A percentile compares a stretch with the other conserved stretches of the same genome.
These are phyloP conservation scores for Coix lacrymajobi DNA, from an alignment of 176 grass and related monocot species.

Conservation along the genomic window DNA sequence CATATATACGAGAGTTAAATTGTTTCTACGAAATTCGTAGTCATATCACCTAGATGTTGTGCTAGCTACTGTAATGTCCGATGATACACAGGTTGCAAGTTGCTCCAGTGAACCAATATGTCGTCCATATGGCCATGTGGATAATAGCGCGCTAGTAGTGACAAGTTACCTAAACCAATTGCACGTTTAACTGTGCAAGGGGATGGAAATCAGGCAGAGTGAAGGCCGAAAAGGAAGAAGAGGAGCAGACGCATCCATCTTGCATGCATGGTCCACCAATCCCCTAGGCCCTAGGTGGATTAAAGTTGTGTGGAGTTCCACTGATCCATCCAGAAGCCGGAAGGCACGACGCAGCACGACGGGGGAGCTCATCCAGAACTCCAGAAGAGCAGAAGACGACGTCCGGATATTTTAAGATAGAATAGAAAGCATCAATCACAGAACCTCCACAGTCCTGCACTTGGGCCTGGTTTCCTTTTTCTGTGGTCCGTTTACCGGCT, in stretches of 20 bases:
- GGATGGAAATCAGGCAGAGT: neutral
- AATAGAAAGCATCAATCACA: no score
- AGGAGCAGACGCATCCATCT: neutral
- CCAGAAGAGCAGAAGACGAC: neutral
- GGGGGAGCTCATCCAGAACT: neutral
- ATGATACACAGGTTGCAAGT: neutral
- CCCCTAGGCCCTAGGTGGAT: neutral
- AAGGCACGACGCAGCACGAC: no score
- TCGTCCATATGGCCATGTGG: neutral
- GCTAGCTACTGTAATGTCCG: neutral
- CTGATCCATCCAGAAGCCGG: neutral
- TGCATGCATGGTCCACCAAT: neutral
- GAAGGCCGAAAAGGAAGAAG: conserved; percentile 22
- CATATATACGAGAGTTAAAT: neutral
- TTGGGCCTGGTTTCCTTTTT: neutral
- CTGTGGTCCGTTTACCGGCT: neutral
- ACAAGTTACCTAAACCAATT: neutral
- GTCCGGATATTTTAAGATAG: neutral
- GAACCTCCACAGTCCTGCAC: neutral
- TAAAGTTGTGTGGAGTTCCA: neutral
- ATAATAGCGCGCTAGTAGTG: neutral
- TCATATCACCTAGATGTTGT: no score
- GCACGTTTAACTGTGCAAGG: neutral
- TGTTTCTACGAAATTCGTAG: neutral
- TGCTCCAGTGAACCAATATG: neutral